Evolutionary conservation across 768 basidiomycete genomes (phyloP), one percentile per base, ranked within the genome.

Genomic region (Pleurotus tuber-regium): DNA sequence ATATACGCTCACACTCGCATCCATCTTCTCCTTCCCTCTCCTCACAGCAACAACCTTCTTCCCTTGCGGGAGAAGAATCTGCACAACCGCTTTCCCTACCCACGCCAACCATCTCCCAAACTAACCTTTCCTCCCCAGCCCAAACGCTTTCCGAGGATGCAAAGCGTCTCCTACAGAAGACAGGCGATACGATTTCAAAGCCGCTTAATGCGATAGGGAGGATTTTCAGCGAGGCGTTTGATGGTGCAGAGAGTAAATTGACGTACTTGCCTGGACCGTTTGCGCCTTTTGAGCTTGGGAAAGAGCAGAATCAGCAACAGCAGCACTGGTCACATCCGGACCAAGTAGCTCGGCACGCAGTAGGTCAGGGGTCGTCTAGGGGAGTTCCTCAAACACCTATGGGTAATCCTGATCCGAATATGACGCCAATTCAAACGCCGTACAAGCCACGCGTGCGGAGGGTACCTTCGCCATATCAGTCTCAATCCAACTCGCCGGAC

Each of bases 151-250:
- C 74, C 0, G 83, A 89, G 47, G 92, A 95, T 60, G 93, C 92
- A 1, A 83, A 82, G 31, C 78, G 86, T 19, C 78, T 96, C 25
- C 75, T 96, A 38, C 93, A 93, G 67, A 89, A 88, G 64, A 96
- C 94, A 0, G 92, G 93, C 6, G 90, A 93, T 63, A 89, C 83
- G 0, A 87, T 96, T 51, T 92, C 89, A 6, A 93, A 92, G 64
- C 93, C 93, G 2, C 77, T 97, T n/a, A 89, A 74, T 56, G 91
- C 93, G 1, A 87, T 97, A 44, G 80, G 92, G 14, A 83, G 89
- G 46, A 93, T 97, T 54, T 86, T 96, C 64, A 89, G 81, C 54
- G 89, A 89, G 39, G 92, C 90, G 0, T 69, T 93, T 9, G 89
- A 92, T 59, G 78, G 79, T 29, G 81, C 79, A 0, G 84, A 86